Evolutionary conservation across 2,329 filamentous ascomycete species (phyloP).

Genomic region (Phyllosticta paracitricarpa): DNA sequence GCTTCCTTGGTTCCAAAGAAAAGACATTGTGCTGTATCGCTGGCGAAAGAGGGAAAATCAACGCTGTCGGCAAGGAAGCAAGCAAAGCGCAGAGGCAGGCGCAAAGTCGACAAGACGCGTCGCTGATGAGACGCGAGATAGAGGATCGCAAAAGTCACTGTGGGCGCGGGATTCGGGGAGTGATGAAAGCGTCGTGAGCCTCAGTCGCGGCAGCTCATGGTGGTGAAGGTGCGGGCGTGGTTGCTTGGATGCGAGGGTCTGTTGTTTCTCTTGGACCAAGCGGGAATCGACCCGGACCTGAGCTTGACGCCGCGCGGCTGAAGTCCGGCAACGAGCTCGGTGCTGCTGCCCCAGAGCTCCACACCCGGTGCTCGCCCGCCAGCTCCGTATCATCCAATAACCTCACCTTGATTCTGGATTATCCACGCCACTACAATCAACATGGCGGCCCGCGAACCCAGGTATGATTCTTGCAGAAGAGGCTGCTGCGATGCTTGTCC

Average conservation of each 20-base stretch:
- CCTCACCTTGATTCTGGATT: constrained; percentile 9
- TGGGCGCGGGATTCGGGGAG: neutral
- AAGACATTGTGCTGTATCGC: constrained; percentile 14
- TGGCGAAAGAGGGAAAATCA: neutral
- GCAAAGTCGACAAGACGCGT: neutral
- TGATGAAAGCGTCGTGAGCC: neutral
- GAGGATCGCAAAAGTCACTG: neutral
- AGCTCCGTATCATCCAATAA: constrained; percentile 4
- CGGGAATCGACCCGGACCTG: no score
- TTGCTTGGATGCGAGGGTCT: neutral
- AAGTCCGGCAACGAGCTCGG: constrained; percentile 1
- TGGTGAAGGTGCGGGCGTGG: neutral
- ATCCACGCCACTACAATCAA: constrained; percentile 25
- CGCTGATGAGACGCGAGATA: neutral
- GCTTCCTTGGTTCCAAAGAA: constrained; percentile 21
- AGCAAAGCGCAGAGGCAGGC: neutral
- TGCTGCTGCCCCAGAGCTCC: neutral
- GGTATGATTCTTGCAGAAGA: constrained; percentile 34
- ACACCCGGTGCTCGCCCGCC: neutral
- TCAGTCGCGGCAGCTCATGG: neutral
- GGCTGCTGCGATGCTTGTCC: constrained; percentile 12
- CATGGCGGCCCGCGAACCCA: constrained; percentile 52
- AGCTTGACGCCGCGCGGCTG: constrained; percentile 2
- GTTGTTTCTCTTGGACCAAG: neutral
- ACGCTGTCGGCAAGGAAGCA: neutral